phyloP scores from a whole-genome alignment of 768 basidiomycete species.

The Wakefieldia striispora region DNA sequence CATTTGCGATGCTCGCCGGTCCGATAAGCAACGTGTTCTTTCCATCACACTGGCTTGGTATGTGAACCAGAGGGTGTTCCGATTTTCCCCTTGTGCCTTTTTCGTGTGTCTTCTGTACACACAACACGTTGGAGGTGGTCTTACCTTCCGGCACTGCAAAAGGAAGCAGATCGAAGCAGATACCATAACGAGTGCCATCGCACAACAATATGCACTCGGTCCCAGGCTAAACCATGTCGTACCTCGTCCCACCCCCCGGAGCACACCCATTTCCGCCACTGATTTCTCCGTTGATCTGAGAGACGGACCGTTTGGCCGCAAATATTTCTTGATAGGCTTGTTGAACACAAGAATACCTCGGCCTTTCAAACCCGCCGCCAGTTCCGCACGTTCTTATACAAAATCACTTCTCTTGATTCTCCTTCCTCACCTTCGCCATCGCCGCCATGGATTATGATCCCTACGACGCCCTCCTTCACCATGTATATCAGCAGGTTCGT shows the following conservation, averaged over 20 bases:
- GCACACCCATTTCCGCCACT: constrained; percentile 1
- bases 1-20: not conserved
- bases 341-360: not conserved
- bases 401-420: not conserved
- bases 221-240: not conserved
- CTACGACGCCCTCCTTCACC: constrained; percentile 76
- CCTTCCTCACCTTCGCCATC: constrained; percentile 3
- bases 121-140: not conserved
- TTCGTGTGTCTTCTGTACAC: not conserved
- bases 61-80: not conserved
- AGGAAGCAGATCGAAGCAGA: constrained; percentile 8
- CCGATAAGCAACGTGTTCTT: not conserved
- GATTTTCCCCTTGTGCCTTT: constrained; percentile 13
- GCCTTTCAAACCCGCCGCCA: not conserved
- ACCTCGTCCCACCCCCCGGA: not conserved
- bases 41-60: not conserved
- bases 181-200: not conserved
- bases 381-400: constrained; percentile 14
- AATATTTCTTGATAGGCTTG: not conserved
- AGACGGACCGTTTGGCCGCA: too few species aligned
- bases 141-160: not conserved
- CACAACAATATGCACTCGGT: not conserved
- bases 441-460: constrained; percentile 70
- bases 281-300: too few species aligned
- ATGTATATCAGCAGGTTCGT: constrained; percentile 73